A percentile compares a stretch with the other conserved stretches of the same genome.
phyloP scores from a whole-genome alignment of 306 rosid genomes.

The Sophora flavescens region DNA sequence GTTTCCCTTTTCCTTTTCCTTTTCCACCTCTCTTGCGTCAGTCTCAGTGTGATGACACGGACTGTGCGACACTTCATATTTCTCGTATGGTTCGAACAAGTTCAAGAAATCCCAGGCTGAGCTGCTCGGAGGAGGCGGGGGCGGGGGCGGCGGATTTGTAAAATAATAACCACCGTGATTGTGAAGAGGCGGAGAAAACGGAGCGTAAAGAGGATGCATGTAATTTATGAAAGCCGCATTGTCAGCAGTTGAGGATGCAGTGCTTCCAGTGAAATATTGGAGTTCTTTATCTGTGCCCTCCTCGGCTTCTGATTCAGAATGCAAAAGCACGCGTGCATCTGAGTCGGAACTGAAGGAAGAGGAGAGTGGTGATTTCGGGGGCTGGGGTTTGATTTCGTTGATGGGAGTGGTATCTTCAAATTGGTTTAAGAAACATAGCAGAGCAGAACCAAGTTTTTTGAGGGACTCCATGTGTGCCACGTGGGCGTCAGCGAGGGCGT shows the following conservation, averaged over 20 bases:
- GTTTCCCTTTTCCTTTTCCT: conserved; percentile 41
- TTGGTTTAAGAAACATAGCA: conserved; percentile 62
- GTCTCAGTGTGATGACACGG: conserved; percentile 13
- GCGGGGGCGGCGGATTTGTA: conserved; percentile 53
- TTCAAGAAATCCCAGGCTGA: conserved; percentile 86
- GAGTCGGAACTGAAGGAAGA: conserved; percentile 55
- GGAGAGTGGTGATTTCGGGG: conserved; percentile 38
- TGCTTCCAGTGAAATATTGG: conserved; percentile 28
- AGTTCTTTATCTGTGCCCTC: conserved; percentile 37
- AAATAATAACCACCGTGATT: conserved; percentile 21
- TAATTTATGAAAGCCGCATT: conserved; percentile 41
- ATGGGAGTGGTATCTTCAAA: conserved; percentile 13
- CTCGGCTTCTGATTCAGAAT: conserved; percentile 52
- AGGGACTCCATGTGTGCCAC: conserved; percentile 73
- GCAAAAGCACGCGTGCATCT: conserved; percentile 43
- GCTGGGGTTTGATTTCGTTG: not conserved
- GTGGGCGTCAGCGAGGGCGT: conserved; percentile 79
- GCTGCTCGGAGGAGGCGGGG: conserved; percentile 70
- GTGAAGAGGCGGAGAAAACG: conserved; percentile 53
- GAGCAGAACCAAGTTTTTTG: conserved; percentile 62
- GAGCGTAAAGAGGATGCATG: conserved; percentile 35
- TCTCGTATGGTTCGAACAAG: conserved; percentile 81
- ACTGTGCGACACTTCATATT: conserved; percentile 58
- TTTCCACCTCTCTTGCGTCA: not conserved
- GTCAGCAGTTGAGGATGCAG: conserved; percentile 39